Evolutionary conservation across 495 filamentous ascomycete genomes (phyloP).

Genomic region (Symbiotaphrina buchneri): DNA sequence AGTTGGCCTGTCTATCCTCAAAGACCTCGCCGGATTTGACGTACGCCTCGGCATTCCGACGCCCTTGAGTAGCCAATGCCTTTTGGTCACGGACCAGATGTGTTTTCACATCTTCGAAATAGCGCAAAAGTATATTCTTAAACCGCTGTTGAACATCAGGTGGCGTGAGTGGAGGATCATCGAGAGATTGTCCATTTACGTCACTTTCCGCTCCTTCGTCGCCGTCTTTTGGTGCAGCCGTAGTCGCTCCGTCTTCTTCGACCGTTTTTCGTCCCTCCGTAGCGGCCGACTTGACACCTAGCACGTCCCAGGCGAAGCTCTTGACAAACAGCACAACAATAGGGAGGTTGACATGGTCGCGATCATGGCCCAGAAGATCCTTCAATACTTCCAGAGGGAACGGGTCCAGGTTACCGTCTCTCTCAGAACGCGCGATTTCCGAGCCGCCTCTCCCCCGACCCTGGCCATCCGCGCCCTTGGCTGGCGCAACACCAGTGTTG

Average conservation of each 20-base stretch:
- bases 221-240: conserved; percentile 19
- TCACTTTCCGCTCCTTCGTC: conserved; percentile 19
- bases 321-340: conserved; percentile 89
- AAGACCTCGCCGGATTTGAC: conserved; percentile 98
- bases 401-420: conserved; percentile 33
- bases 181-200: conserved; percentile 19
- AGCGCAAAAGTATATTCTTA: conserved; percentile 65
- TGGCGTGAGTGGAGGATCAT: conserved; percentile 50
- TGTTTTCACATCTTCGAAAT: conserved; percentile 80
- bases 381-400: conserved; percentile 94
- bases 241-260: conserved; percentile 62
- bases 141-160: conserved; percentile 71
- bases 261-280: conserved; percentile 65
- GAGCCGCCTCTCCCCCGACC: neutral
- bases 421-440: conserved; percentile 5
- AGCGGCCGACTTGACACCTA: conserved; percentile 46
- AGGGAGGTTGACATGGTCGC: conserved; percentile 78
- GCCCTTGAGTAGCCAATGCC: conserved; percentile 55
- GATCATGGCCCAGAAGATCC: conserved; percentile 80
- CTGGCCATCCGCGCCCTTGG: conserved; percentile 1
- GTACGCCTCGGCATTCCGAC: conserved; percentile 93
- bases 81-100: conserved; percentile 84
- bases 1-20: conserved; percentile 88
- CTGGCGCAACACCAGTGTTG: neutral
- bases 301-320: conserved; percentile 83